Conservation (phyloP, 257 asterid genomes). For the Striga asiatica region DNA sequence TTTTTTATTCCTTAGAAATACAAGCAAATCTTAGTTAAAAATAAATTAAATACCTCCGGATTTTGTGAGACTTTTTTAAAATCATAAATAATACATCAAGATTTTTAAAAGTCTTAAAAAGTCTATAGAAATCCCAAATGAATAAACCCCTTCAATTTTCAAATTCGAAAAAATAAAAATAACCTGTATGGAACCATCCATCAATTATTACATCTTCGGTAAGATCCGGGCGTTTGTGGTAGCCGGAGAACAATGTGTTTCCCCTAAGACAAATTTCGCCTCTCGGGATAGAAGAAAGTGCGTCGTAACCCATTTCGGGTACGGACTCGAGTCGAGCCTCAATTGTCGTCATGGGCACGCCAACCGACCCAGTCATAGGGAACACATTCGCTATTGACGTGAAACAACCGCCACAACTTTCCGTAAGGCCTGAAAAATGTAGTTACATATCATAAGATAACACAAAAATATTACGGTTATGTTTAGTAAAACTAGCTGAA, state of each 20-base stretch:
- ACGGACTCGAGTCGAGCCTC: conserved; percentile 88
- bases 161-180: background rate
- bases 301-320: conserved; percentile 92
- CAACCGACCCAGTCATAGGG: conserved; percentile 82
- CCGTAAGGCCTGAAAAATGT: conserved; percentile 60
- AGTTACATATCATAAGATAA: background rate
- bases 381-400: conserved; percentile 65
- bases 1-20: no score
- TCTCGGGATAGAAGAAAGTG: conserved; percentile 55
- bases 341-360: conserved; percentile 81
- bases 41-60: no score
- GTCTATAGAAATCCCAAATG: no score
- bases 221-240: conserved; percentile 75
- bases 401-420: conserved; percentile 73
- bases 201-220: conserved; percentile 51
- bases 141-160: no score
- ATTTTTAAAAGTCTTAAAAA: no score
- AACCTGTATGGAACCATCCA: conserved; percentile 98
- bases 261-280: conserved; percentile 90
- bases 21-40: no score
- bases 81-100: no score
- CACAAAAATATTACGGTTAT: background rate
- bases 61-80: no score
- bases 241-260: conserved; percentile 69
- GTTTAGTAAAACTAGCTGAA: no score